Base-by-base conservation (phyloP, 192 early-diverging fungal species). In the Coemansia sp. region DNA sequence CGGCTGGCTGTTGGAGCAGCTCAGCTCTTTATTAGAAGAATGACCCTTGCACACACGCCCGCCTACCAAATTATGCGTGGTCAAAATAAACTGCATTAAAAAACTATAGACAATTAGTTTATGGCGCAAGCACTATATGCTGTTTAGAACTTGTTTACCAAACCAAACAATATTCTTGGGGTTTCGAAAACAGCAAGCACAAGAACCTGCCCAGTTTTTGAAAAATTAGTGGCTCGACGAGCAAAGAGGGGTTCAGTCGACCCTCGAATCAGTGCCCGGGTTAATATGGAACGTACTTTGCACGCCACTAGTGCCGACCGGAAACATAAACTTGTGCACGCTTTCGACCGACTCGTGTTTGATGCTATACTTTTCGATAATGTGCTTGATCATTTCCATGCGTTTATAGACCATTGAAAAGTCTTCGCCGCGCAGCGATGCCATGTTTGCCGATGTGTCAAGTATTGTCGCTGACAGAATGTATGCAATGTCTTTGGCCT, bases 391-490 rank as follows among this genome's bases (percentile, higher is more conserved):
- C 68, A 74, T 74, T 2, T 50, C 68, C 50, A 61, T 60, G 31
- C 77, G 77, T 50, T 55, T 70, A 47, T 56, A 65, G 14, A 80
- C 62, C 28, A 67, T 72, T 4, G 77, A 70, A 65, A 80, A 80
- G 58, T 80, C 68, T 6, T 71, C 71, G 44, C 71, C 57, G 21
- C 51, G 52, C 47, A 80, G 60, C 14, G 77, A 80, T 17, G 77
- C 77, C 48, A 68, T 70, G 61, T 80, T 80, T 20, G 77, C 71
- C 36, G 71, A 57, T 24, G 77, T 71, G 10, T 80, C 71, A 11
- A 74, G 59, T 1, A 80, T 26, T 4, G 77, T 80, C 10, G 71
- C 64, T 4, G 77, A 80, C 5, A 80, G 68, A 17, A 80, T 48
- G 4, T 55, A 31, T 6, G 77, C 71, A 21, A 80, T 63, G 15